Conservation (phyloP, 306 rosid genomes). For the Gastrolobium bilobum region DNA sequence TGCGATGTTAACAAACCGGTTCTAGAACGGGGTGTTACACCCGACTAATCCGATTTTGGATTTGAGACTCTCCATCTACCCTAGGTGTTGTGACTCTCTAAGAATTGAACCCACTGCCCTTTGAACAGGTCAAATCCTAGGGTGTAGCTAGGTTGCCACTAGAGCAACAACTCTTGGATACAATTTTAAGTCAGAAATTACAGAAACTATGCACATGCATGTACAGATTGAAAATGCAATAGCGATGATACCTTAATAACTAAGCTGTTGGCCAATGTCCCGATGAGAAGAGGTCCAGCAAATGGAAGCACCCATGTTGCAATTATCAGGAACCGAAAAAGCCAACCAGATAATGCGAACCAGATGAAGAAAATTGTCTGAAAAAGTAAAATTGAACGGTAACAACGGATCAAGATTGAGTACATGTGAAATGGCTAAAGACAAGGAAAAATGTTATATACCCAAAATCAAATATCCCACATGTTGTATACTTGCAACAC, state of each 20-base stretch:
- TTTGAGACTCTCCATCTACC: too few relatives aligned
- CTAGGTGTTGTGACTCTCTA: too few relatives aligned
- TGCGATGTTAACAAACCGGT: too few relatives aligned
- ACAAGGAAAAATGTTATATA: slow-evolving; percentile 5
- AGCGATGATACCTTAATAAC: slow-evolving; percentile 76
- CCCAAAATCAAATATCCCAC: neutral
- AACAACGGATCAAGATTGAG: slow-evolving; percentile 17
- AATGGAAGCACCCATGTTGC: slow-evolving; percentile 92
- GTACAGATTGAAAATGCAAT: slow-evolving; percentile 11
- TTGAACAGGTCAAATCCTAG: too few relatives aligned
- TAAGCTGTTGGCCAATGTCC: slow-evolving; percentile 81
- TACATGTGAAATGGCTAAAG: neutral
- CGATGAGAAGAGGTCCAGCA: slow-evolving; percentile 95
- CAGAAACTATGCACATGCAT: slow-evolving; percentile 14
- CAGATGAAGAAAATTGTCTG: slow-evolving; percentile 94
- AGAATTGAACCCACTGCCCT: too few relatives aligned
- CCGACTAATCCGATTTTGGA: too few relatives aligned
- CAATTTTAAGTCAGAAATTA: neutral
- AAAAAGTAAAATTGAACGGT: slow-evolving; percentile 39
- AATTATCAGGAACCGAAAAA: slow-evolving; percentile 76
- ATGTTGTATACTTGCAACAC: neutral
- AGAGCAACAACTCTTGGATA: neutral
- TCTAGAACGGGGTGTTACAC: too few relatives aligned
- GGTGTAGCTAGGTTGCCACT: too few relatives aligned
- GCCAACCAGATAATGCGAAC: slow-evolving; percentile 99